Evolutionary conservation across 192 early-diverging fungal species (phyloP), one percentile per base, ranked within the genome.

Genomic region (Gaertneriomyces sp.): DNA sequence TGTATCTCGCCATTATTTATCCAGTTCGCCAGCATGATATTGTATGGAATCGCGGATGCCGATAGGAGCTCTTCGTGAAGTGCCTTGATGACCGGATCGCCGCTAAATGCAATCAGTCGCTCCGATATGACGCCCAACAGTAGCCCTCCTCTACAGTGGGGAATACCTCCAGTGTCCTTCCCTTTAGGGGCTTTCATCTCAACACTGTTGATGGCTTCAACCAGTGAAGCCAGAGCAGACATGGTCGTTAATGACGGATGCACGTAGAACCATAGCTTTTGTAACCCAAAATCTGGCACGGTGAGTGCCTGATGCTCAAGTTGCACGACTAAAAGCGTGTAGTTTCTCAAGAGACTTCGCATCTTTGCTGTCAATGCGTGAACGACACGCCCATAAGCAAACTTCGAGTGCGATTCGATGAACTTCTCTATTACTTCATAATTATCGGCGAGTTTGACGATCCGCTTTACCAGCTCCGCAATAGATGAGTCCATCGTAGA

Each of bases 351-450:
- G 41, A 98, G 63, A 20, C 56, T 76, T 11, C 81, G 69, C 45
- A 96, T 89, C 0, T 91, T 91, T 0, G 93, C 90, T 61, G 88
- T 89, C 1, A 99, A 84, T 0, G 96, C 95, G 71, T 99, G 93
- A 61, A 84, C 89, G 25, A 95, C 88, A 11, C 87, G 85, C 4
- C 96, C 96, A 53, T 90, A 92, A 38, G 89, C 84, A 39, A 90
- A 90, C 10, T 79, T 74, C 7, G 88, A 83, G 61, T 91, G 90
- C 0, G 79, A 72, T 20, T 86, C 79, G 6, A 92, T 81, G 77
- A 95, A 99, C 11, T 87, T 79, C 42, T 89, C 82, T 42, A 96
- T 74, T 17, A 83, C 85, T 14, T 76, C 73, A 69, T 91, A 92
- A 71, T 93, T 86, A 0, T 81, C 76, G 12, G 90, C 89, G 5